These are phyloP conservation scores for Aspergillus carlsbadensis DNA, from an alignment of 495 filamentous ascomycete species.

Conservation along the genomic window DNA sequence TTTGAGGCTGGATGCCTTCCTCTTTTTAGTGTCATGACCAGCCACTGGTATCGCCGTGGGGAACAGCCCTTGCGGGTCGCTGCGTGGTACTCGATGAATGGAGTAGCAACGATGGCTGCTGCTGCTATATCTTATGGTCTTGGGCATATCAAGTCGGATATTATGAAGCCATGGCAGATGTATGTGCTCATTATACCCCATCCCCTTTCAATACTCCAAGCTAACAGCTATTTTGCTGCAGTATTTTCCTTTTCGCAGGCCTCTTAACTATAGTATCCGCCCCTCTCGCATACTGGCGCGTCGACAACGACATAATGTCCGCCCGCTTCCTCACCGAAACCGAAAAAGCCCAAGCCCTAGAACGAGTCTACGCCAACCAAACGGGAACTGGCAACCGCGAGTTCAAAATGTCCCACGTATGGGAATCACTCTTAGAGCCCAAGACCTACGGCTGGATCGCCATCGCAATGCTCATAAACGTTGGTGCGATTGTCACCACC, in stretches of 20 bases:
- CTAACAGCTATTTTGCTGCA: conserved; percentile 6
- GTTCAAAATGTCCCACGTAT: conserved; percentile 46
- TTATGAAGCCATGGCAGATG: conserved; percentile 62
- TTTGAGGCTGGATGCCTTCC: conserved; percentile 60
- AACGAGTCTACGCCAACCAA: conserved; percentile 62
- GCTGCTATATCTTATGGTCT: conserved; percentile 50
- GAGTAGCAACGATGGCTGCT: conserved; percentile 47
- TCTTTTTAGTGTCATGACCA: conserved; percentile 53
- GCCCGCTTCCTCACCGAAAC: conserved; percentile 60
- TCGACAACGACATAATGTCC: conserved; percentile 48
- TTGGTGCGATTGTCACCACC: conserved; percentile 60
- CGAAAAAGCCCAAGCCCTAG: conserved; percentile 59
- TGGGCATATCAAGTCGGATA: conserved; percentile 52
- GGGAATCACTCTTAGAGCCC: conserved; percentile 46
- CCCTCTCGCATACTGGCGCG: conserved; percentile 42
- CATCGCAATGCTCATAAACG: conserved; percentile 59
- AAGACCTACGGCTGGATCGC: conserved; percentile 50
- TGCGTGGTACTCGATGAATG: conserved; percentile 51
- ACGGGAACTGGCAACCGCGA: conserved; percentile 52
- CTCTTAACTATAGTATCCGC: conserved; percentile 46
- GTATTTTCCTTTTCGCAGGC: conserved; percentile 48
- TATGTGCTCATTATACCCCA: conserved; percentile 37
- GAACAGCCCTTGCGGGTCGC: conserved; percentile 52
- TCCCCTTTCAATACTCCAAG: neutral
- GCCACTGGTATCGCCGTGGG: conserved; percentile 48